A percentile compares a stretch with the other conserved stretches of the same genome.
phyloP scores from a whole-genome alignment of 73 alveolate genomes.

The Paramecium bursaria region DNA sequence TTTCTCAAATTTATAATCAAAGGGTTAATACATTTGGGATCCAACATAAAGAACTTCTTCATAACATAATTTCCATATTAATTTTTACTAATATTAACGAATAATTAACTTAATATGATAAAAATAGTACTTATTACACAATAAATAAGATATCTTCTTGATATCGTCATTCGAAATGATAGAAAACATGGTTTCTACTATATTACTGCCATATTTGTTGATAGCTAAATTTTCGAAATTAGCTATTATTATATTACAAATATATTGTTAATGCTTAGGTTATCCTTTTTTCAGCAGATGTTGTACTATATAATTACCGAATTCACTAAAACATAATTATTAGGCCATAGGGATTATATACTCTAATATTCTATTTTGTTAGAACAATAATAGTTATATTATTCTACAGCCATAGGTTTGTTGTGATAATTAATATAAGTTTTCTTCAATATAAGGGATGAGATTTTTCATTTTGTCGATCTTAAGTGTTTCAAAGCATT shows the following conservation, averaged over 20 bases:
- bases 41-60: conserved; percentile 21
- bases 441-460: neutral
- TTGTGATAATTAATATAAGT: conserved; percentile 5
- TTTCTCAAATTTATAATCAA: conserved; percentile 8
- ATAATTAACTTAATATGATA: conserved; percentile 6
- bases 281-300: neutral
- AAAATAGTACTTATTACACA: neutral
- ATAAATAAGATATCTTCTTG: neutral
- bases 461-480: neutral
- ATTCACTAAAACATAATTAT: conserved; percentile 28
- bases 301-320: conserved; percentile 36
- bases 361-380: conserved; percentile 25
- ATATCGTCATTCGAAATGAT: conserved; percentile 15
- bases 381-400: conserved; percentile 1
- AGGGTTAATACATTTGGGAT: neutral
- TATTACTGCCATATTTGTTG: conserved; percentile 51
- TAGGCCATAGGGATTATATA: conserved; percentile 4
- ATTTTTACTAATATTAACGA: conserved; percentile 2
- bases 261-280: neutral
- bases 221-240: conserved; percentile 13
- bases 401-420: conserved; percentile 54
- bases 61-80: conserved; percentile 41
- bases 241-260: neutral
- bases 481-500: conserved; percentile 28
- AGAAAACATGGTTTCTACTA: conserved; percentile 1